phyloP scores from a whole-genome alignment of 345 rosid species.

The Brassica carinata region DNA sequence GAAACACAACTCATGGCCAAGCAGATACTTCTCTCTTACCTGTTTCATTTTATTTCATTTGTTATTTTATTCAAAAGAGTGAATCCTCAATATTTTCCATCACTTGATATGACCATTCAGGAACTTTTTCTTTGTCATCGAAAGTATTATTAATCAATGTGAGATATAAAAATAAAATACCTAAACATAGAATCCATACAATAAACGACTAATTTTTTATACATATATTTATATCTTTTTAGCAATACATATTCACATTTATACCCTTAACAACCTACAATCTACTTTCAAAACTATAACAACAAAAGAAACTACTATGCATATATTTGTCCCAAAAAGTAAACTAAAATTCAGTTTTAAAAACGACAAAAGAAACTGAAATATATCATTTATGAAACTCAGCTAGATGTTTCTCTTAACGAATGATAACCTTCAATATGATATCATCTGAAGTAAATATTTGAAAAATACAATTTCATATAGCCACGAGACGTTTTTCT shows the following conservation, averaged over 20 bases:
- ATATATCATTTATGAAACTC: background rate
- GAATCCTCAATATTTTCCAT: conserved; percentile 25
- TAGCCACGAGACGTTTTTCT: background rate
- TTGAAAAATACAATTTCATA: background rate
- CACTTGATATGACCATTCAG: conserved; percentile 39
- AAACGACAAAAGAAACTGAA: background rate
- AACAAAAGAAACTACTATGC: background rate
- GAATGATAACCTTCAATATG: background rate
- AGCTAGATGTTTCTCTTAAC: background rate
- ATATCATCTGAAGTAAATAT: background rate
- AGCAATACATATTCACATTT: background rate
- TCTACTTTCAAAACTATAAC: background rate
- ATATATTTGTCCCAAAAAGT: too few relatives aligned
- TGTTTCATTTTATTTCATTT: conserved; percentile 19
- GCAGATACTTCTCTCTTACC: conserved; percentile 17
- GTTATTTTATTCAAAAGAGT: background rate
- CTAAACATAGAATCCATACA: background rate
- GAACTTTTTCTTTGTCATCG: background rate
- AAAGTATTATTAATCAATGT: too few relatives aligned
- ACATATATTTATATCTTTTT: too few relatives aligned
- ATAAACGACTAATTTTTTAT: too few relatives aligned
- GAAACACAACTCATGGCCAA: conserved; percentile 34
- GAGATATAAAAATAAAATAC: background rate
- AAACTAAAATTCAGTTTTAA: too few relatives aligned
- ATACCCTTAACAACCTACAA: background rate